phyloP scores from a whole-genome alignment of 768 basidiomycete species.

The Leccinum broughii region DNA sequence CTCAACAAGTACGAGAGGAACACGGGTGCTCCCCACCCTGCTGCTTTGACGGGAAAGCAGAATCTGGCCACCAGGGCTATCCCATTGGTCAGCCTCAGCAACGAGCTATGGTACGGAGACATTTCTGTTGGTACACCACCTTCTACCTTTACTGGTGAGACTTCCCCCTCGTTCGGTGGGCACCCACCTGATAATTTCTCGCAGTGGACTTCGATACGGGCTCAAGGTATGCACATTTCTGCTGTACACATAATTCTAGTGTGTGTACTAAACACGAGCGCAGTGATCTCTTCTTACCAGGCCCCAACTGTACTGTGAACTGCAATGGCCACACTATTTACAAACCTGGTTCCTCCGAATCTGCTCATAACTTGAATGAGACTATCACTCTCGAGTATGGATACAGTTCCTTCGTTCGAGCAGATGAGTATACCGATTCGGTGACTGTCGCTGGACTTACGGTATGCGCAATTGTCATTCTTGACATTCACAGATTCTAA shows the following conservation, averaged over 20 bases:
- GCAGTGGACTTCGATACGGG: neutral
- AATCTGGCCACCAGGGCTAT: neutral
- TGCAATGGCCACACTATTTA: conserved; percentile 36
- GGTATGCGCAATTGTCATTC: conserved; percentile 1
- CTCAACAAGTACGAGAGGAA: conserved; percentile 3
- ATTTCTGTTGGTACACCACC: conserved; percentile 12
- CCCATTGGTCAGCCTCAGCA: neutral
- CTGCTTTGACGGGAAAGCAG: neutral
- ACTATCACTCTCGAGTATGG: neutral
- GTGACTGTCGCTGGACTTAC: conserved; percentile 13
- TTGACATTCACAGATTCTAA: conserved; percentile 1
- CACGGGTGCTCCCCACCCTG: conserved; percentile 1
- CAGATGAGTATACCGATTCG: conserved; percentile 11
- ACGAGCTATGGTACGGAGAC: conserved; percentile 10
- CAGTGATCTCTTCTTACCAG: conserved; percentile 32
- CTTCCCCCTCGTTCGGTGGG: no score
- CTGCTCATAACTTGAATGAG: conserved; percentile 1
- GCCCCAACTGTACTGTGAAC: conserved; percentile 17
- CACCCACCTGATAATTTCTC: neutral
- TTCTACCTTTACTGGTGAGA: neutral
- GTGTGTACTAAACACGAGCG: neutral
- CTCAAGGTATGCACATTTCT: conserved; percentile 14
- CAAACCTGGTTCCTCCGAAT: conserved; percentile 23
- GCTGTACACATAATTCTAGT: neutral
- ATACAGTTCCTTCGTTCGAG: conserved; percentile 3